Evolutionary conservation across 2,329 filamentous ascomycete genomes (phyloP).

Genomic region (Diaporthe destruens): DNA sequence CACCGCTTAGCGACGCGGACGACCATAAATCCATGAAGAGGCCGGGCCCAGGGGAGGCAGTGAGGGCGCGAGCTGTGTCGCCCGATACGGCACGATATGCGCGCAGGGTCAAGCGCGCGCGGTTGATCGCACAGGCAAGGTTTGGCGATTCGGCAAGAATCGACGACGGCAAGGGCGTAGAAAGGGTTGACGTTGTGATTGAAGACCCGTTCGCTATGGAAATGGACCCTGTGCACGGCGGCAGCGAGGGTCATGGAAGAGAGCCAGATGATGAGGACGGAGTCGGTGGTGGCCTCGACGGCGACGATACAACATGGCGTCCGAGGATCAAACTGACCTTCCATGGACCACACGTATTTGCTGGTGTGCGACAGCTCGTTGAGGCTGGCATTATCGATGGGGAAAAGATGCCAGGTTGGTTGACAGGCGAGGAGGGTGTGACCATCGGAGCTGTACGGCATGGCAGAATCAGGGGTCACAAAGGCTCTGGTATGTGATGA

Average conservation of each 20-base stretch:
- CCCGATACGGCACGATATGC: conserved; percentile 49
- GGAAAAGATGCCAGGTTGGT: conserved; percentile 86
- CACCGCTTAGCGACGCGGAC: conserved; percentile 58
- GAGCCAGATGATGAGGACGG: conserved; percentile 42
- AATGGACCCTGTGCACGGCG: conserved; percentile 36
- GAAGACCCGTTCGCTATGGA: conserved; percentile 66
- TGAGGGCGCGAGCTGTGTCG: conserved; percentile 44
- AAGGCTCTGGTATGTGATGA: conserved; percentile 64
- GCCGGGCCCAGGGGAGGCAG: conserved; percentile 15
- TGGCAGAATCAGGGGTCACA: conserved; percentile 73
- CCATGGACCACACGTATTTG: conserved; percentile 82
- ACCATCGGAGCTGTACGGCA: conserved; percentile 77
- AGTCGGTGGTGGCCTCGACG: conserved; percentile 46
- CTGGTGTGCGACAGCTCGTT: conserved; percentile 81
- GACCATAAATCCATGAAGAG: conserved; percentile 44
- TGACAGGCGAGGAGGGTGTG: conserved; percentile 88
- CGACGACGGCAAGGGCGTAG: conserved; percentile 71
- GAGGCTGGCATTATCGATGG: conserved; percentile 83
- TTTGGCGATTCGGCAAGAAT: conserved; percentile 74
- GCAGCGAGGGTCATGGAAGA: conserved; percentile 42
- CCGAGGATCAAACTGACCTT: conserved; percentile 76
- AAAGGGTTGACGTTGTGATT: conserved; percentile 70
- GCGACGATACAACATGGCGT: conserved; percentile 59
- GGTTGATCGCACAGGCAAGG: conserved; percentile 72
- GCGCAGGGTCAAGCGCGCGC: conserved; percentile 67